Conservation (phyloP, 2,329 filamentous ascomycete species). For the Blastomyces gilchristii region DNA sequence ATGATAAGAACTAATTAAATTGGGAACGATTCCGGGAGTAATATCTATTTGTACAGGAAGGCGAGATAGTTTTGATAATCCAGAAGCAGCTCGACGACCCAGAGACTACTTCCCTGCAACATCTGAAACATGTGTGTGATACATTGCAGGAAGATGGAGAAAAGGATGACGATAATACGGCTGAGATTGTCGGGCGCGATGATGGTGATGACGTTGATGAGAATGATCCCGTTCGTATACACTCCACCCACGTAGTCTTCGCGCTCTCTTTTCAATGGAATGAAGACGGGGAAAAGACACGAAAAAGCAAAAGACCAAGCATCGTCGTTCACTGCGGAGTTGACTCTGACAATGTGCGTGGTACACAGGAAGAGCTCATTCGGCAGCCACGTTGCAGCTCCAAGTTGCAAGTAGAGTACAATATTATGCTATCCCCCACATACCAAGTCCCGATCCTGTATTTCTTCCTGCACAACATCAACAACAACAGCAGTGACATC, state of each 20-base stretch:
- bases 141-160: neutral
- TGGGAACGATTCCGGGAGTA: neutral
- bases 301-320: neutral
- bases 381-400: constrained; percentile 23
- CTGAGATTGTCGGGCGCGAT: constrained; percentile 3
- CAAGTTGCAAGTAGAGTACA: constrained; percentile 52
- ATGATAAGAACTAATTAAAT: neutral
- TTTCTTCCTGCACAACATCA: constrained; percentile 56
- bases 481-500: constrained; percentile 16
- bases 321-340: constrained; percentile 13
- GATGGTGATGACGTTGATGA: neutral
- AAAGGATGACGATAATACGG: neutral
- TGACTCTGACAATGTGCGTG: constrained; percentile 25
- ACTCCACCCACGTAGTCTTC: constrained; percentile 2
- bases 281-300: neutral
- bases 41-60: neutral
- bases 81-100: neutral
- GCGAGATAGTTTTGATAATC: constrained; percentile 6
- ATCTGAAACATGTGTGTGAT: neutral
- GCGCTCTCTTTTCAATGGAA: neutral
- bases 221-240: constrained; percentile 9
- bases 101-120: neutral
- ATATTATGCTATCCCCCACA: constrained; percentile 63
- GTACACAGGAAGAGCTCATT: constrained; percentile 34
- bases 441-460: constrained; percentile 68